Evolutionary conservation across 192 early-diverging fungal species (phyloP).

Genomic region (Rhizophagus sp.): DNA sequence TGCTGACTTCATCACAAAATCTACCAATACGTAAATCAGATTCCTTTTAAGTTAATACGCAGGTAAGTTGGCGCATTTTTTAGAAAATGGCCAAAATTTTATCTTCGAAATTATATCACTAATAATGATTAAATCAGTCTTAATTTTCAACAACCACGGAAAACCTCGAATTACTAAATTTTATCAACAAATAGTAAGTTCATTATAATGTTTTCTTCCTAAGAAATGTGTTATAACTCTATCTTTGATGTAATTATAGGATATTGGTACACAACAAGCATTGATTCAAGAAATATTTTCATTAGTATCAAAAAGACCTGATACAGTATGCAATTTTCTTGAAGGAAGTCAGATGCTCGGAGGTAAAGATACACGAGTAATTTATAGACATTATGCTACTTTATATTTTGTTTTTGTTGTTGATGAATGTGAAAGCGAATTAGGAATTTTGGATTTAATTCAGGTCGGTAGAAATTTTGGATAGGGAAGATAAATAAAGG

Average conservation of each 20-base stretch:
- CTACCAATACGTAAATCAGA: too few species aligned
- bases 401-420: conserved; percentile 99
- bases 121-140: conserved; percentile 90
- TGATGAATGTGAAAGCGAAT: conserved; percentile 93
- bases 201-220: background rate
- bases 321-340: conserved; percentile 90
- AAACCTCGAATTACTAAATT: conserved; percentile 93
- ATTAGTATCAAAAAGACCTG: conserved; percentile 82
- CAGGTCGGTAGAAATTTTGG: conserved; percentile 55
- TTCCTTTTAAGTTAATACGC: too few species aligned
- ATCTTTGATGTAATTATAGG: conserved; percentile 43
- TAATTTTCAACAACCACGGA: conserved; percentile 98
- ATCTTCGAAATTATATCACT: too few species aligned
- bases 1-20: too few species aligned
- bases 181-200: conserved; percentile 84
- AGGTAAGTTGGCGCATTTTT: too few species aligned
- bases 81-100: too few species aligned
- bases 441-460: conserved; percentile 95
- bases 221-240: background rate
- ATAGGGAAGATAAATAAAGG: background rate
- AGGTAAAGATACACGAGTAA: conserved; percentile 84
- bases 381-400: conserved; percentile 96
- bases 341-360: conserved; percentile 80
- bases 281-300: conserved; percentile 87
- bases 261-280: conserved; percentile 80